Percentiles rank a stretch among this genome's conserved stretches.
Conservation (phyloP, 495 filamentous ascomycete genomes). For the Pyrenula aspistea region DNA sequence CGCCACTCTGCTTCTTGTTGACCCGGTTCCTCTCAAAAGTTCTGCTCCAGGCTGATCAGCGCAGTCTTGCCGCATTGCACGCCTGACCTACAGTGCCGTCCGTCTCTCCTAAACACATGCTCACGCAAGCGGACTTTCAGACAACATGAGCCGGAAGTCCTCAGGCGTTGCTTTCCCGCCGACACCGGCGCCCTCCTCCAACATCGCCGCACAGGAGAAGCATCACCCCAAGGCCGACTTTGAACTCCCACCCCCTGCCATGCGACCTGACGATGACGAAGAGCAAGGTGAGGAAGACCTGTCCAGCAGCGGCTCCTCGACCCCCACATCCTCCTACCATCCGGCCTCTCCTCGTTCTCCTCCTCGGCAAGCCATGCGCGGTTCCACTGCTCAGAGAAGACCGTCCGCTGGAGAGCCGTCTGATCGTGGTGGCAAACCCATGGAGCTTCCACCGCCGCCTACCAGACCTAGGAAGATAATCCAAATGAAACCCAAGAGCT, state of each 20-base stretch:
- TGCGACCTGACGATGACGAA: background rate
- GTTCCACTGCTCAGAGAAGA: background rate
- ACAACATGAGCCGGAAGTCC: background rate
- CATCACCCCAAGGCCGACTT: background rate
- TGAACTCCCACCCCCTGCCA: background rate
- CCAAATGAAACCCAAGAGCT: slow-evolving; percentile 69
- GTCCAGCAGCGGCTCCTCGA: background rate
- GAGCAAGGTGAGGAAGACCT: background rate
- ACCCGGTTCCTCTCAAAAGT: no score
- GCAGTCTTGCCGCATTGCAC: no score
- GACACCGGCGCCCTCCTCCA: background rate
- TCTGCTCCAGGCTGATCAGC: no score
- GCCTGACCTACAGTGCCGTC: no score
- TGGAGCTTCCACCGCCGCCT: slow-evolving; percentile 82
- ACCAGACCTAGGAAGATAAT: slow-evolving; percentile 92
- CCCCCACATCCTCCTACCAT: background rate
- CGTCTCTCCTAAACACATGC: no score
- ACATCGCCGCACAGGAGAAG: background rate
- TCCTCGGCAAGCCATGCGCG: background rate
- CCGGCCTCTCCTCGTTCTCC: background rate
- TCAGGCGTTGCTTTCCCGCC: background rate
- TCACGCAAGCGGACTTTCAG: no score
- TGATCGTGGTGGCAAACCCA: slow-evolving; percentile 12
- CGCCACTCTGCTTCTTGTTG: no score
- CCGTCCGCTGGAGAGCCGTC: background rate